Conservation (phyloP, 768 basidiomycete species). For the Suillus occidentalis region DNA sequence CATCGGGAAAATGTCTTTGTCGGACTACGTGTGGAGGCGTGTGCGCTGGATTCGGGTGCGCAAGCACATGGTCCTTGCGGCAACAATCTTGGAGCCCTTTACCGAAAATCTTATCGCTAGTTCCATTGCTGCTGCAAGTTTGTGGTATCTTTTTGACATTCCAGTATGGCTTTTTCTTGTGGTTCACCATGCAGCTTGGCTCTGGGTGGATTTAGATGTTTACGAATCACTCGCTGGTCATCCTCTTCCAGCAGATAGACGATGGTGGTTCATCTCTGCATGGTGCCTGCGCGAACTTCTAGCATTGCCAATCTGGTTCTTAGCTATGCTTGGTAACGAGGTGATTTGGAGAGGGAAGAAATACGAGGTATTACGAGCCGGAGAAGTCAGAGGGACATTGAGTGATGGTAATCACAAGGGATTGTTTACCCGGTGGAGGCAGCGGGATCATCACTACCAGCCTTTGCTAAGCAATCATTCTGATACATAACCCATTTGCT, state of each 20-base stretch:
- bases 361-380: slow-evolving; percentile 75
- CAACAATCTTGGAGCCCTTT: slow-evolving; percentile 89
- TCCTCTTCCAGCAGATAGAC: slow-evolving; percentile 48
- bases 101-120: slow-evolving; percentile 83
- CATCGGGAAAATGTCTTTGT: slow-evolving; percentile 83
- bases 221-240: slow-evolving; percentile 74
- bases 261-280: slow-evolving; percentile 65
- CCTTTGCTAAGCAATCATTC: slow-evolving; percentile 15
- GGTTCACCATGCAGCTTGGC: slow-evolving; percentile 68
- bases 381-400: slow-evolving; percentile 52
- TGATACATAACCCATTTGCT: slow-evolving; percentile 12
- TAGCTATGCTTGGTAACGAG: slow-evolving; percentile 78
- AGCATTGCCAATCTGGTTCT: slow-evolving; percentile 85
- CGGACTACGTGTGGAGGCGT: slow-evolving; percentile 84
- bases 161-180: slow-evolving; percentile 55
- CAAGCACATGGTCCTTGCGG: slow-evolving; percentile 87
- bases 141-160: slow-evolving; percentile 49
- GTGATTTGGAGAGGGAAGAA: slow-evolving; percentile 85
- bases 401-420: slow-evolving; percentile 17
- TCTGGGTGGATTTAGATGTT: slow-evolving; percentile 80
- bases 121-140: slow-evolving; percentile 57
- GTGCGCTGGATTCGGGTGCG: slow-evolving; percentile 97
- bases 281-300: slow-evolving; percentile 81
- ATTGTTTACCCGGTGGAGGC: slow-evolving; percentile 28
- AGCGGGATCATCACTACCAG: slow-evolving; percentile 10